Evolutionary conservation across 2,329 filamentous ascomycete species (phyloP).

Genomic region (Botrytis squamosa): DNA sequence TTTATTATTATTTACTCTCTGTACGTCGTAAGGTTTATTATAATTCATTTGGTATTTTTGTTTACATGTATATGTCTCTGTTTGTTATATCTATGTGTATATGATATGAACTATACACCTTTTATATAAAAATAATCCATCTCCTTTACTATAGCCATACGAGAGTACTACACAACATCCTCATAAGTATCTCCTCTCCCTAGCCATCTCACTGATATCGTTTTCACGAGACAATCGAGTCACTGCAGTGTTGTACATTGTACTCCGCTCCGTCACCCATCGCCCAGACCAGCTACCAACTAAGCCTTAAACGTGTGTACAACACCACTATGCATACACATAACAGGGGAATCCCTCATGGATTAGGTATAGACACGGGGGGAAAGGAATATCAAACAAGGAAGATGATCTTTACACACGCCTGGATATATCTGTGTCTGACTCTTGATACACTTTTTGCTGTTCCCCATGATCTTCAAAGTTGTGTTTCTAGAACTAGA

Average conservation of each 20-base stretch:
- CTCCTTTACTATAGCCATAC: not conserved
- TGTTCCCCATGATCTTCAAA: not conserved
- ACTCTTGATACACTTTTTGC: not conserved
- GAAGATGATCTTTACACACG: not conserved
- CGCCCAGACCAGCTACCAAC: not conserved
- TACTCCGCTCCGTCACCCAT: not conserved
- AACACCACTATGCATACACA: not conserved
- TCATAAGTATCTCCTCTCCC: not conserved
- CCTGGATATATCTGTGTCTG: not conserved
- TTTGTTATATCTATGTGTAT: not conserved
- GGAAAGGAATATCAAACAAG: not conserved
- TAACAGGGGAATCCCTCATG: not conserved
- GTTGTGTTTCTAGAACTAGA: not conserved
- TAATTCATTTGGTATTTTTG: not conserved
- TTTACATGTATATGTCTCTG: not conserved
- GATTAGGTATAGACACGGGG: not conserved
- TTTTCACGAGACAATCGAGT: not conserved
- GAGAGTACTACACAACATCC: not conserved
- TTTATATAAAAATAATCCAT: no score
- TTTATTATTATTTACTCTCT: not conserved
- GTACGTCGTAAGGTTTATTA: not conserved
- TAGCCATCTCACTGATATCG: not conserved
- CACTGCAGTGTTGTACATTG: not conserved
- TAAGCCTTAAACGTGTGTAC: not conserved
- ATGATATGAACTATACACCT: not conserved